Conservation (phyloP, 768 basidiomycete species). For the Lactarius trivialis region DNA sequence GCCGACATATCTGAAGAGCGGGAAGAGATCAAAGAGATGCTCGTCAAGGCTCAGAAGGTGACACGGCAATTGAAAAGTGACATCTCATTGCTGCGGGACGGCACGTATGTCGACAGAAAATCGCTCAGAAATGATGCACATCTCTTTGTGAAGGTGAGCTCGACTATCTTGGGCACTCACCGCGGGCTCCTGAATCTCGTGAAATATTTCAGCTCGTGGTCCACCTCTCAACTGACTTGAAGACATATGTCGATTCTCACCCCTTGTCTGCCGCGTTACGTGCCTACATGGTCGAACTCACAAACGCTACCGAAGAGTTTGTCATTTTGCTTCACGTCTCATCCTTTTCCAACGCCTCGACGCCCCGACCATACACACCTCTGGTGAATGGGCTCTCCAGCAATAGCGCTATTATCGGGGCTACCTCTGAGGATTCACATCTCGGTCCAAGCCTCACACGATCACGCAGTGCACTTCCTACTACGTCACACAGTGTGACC, state of each 20-base stretch:
- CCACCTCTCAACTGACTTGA: constrained; percentile 67
- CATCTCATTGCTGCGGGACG: constrained; percentile 52
- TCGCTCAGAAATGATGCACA: constrained; percentile 72
- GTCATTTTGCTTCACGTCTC: constrained; percentile 83
- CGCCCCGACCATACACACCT: constrained; percentile 56
- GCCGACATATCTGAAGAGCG: constrained; percentile 38
- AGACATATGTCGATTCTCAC: constrained; percentile 49
- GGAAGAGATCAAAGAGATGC: constrained; percentile 43
- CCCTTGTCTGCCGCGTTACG: constrained; percentile 57
- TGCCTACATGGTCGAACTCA: constrained; percentile 66
- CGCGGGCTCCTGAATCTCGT: not conserved
- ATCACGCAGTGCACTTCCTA: constrained; percentile 16
- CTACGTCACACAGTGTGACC: not conserved
- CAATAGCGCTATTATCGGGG: constrained; percentile 7
- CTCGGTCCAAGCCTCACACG: constrained; percentile 15
- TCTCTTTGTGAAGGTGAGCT: constrained; percentile 68
- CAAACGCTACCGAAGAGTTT: constrained; percentile 81
- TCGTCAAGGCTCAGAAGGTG: constrained; percentile 56
- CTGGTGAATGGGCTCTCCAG: constrained; percentile 15
- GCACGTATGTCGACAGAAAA: constrained; percentile 49
- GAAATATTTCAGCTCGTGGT: constrained; percentile 53
- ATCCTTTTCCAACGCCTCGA: constrained; percentile 59
- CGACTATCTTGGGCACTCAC: not conserved
- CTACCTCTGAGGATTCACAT: constrained; percentile 11
- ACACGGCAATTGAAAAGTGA: constrained; percentile 58